A percentile compares a stretch with the other conserved stretches of the same genome.
Evolutionary conservation across 2,329 filamentous ascomycete species (phyloP).

Genomic region (Xylaria sp.): DNA sequence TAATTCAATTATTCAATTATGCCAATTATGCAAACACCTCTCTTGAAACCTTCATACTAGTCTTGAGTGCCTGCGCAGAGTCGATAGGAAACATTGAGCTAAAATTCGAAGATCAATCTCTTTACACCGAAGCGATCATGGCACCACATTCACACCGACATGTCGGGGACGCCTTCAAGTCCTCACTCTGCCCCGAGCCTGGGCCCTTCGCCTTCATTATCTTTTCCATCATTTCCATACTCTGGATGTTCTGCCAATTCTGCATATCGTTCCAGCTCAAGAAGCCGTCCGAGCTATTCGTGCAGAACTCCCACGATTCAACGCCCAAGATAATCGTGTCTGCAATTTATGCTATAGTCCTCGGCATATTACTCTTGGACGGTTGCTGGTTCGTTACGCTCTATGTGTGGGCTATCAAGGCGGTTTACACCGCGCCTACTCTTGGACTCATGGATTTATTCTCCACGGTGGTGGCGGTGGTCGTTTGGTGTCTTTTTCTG

Average conservation of each 20-base stretch:
- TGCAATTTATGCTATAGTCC: background rate
- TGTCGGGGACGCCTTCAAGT: no score
- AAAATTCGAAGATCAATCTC: no score
- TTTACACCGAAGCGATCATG: no score
- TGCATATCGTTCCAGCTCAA: background rate
- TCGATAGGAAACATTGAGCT: no score
- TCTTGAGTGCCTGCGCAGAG: no score
- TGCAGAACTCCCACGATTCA: background rate
- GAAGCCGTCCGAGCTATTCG: background rate
- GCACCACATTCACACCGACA: no score
- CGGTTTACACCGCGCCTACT: background rate
- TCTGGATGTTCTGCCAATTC: background rate
- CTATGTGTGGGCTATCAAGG: background rate
- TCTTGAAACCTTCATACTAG: no score
- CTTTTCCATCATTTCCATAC: background rate
- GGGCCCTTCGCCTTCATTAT: background rate
- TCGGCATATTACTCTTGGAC: background rate
- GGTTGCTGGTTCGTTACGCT: background rate
- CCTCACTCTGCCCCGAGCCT: background rate
- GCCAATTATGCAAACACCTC: no score
- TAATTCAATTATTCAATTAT: no score
- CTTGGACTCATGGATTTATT: background rate
- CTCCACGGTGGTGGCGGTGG: background rate
- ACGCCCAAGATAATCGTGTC: background rate
- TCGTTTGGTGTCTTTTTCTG: background rate